These are phyloP conservation scores for Holtermanniella nyarrowii DNA, from an alignment of 768 basidiomycete genomes.

Conservation along the genomic window DNA sequence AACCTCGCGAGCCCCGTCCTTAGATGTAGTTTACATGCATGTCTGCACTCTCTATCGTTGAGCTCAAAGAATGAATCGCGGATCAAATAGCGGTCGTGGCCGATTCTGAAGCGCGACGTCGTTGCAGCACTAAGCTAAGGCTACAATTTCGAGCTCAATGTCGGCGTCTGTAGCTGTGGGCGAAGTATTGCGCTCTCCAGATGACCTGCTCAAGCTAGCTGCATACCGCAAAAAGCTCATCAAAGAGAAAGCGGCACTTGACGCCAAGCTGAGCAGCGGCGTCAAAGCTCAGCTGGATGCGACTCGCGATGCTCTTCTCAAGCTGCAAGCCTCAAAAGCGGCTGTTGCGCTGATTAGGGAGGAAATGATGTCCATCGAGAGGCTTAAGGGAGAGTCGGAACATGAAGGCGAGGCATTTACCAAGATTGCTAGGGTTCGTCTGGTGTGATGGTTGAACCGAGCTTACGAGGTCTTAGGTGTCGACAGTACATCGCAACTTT, in stretches of 20 bases:
- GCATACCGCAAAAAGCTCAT: constrained; percentile 87
- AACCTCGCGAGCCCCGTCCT: neutral
- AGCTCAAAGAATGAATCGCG: neutral
- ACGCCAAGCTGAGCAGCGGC: constrained; percentile 76
- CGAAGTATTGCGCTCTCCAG: constrained; percentile 84
- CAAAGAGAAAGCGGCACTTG: constrained; percentile 92
- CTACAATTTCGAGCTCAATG: constrained; percentile 17
- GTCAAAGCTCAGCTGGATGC: constrained; percentile 88
- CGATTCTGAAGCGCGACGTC: neutral
- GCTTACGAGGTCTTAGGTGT: constrained; percentile 52
- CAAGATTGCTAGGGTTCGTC: constrained; percentile 77
- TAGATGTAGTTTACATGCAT: neutral
- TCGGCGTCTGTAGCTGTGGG: constrained; percentile 18
- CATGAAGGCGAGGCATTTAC: constrained; percentile 77
- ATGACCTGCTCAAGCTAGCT: constrained; percentile 79
- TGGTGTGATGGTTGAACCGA: neutral
- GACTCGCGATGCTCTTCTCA: constrained; percentile 63
- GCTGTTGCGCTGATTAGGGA: constrained; percentile 29
- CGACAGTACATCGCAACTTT: constrained; percentile 89
- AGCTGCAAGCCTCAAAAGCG: constrained; percentile 34
- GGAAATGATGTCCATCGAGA: constrained; percentile 48
- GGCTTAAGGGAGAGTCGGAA: constrained; percentile 67
- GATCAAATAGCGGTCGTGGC: neutral
- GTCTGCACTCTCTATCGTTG: neutral
- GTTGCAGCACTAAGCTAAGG: neutral